Evolutionary conservation across 1,139 yeast genomes (phyloP), one percentile per base, ranked within the genome.

Genomic region (Yamadazyma taylorii): DNA sequence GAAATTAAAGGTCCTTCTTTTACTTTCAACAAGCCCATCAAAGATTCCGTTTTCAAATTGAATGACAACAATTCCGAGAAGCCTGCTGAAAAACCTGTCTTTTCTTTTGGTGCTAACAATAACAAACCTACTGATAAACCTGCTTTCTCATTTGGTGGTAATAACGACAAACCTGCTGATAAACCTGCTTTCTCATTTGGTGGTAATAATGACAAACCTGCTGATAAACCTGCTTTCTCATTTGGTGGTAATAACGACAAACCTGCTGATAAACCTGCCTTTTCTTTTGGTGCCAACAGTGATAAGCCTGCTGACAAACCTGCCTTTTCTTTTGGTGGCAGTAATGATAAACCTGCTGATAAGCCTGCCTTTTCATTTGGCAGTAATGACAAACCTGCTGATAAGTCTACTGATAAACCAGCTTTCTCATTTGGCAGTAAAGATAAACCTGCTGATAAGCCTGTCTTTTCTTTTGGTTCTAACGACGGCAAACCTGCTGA

Each of bases 1-100:
- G 78, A 75, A 48, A 74, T 80, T 17, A 74, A 80, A 47, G 90
- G 89, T 3, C 90, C 90, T 15, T 61, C 75, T 11, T 84, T 84
- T 52, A 69, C 73, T 4, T 73, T 81, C 46, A 58, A 65, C 38
- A 75, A 76, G 39, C 58, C 66, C 6, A 68, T 74, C 13, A 64
- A 69, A 39, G 78, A 69, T 35, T 66, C 63, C 42, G 74, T 75
- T 1, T 79, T 79, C 55, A 78, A 76, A 43, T 55, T 78, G 6
- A 34, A 17, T 11, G 35, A 17, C 9, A 15, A 35, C 15, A 33
- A 32, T 14, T 19, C 30, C 25, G 40, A 24, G 15, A 29, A 30
- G 10, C 16, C 35, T 12, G 35, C 38, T 6, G 40, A 30, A 10
- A 40, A 38, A 22, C 45, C 45, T 27, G 42, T 47, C 12, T 41